A percentile compares a stretch with the other conserved stretches of the same genome.
Conservation (phyloP, 306 rosid species). For the Lathyrus aphaca region DNA sequence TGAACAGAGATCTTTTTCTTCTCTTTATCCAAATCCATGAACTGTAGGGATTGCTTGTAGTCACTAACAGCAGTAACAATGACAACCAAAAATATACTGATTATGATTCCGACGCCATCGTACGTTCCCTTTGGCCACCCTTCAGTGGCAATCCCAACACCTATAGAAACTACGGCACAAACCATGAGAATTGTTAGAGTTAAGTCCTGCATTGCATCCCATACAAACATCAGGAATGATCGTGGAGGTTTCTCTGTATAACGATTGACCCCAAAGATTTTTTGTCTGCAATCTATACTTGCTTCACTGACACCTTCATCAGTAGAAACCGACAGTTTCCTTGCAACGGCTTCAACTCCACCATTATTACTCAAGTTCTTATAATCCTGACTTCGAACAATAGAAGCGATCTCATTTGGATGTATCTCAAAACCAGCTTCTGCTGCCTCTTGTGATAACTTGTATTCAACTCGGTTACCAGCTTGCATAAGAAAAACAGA, state of each 20-base stretch:
- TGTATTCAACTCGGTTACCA: constrained; percentile 57
- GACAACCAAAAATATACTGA: constrained; percentile 80
- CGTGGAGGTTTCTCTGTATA: constrained; percentile 75
- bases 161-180: constrained; percentile 83
- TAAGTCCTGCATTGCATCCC: constrained; percentile 94
- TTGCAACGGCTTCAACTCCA: constrained; percentile 62
- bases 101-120: constrained; percentile 89
- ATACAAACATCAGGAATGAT: constrained; percentile 68
- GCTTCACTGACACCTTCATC: constrained; percentile 63
- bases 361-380: constrained; percentile 54
- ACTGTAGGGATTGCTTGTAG: constrained; percentile 87
- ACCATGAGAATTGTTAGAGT: constrained; percentile 84
- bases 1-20: constrained; percentile 86
- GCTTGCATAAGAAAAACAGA: constrained; percentile 63
- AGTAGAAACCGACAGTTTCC: constrained; percentile 55
- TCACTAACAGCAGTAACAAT: constrained; percentile 89
- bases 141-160: constrained; percentile 85
- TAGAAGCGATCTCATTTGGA: constrained; percentile 86
- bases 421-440: constrained; percentile 76
- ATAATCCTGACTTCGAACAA: constrained; percentile 63
- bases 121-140: constrained; percentile 91
- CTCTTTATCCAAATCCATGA: constrained; percentile 78
- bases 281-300: constrained; percentile 61
- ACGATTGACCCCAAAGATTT: constrained; percentile 75
- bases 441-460: constrained; percentile 65